These are phyloP conservation scores for Saccharomycopsis crataegensis DNA, from an alignment of 1,139 yeast genomes.

Conservation along the genomic window DNA sequence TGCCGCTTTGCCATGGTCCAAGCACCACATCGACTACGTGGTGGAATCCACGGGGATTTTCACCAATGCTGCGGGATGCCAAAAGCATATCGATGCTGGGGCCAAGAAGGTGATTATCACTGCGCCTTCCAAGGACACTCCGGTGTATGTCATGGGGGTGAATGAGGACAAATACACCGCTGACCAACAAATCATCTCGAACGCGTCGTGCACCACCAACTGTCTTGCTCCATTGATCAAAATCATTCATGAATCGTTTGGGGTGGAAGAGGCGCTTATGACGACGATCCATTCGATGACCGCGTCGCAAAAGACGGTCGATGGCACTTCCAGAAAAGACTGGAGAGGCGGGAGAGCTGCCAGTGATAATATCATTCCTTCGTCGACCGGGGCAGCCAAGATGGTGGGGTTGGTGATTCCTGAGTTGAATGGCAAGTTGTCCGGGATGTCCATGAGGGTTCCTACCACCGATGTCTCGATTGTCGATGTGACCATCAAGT, in stretches of 20 bases:
- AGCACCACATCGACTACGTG: conserved; percentile 67
- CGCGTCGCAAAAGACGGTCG: conserved; percentile 87
- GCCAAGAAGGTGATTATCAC: conserved; percentile 87
- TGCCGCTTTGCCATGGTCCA: conserved; percentile 75
- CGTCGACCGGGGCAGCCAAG: conserved; percentile 90
- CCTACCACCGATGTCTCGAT: conserved; percentile 85
- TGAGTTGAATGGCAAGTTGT: conserved; percentile 78
- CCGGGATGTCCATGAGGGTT: conserved; percentile 85
- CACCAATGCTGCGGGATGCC: conserved; percentile 72
- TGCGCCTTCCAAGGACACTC: conserved; percentile 84
- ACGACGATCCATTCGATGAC: conserved; percentile 88
- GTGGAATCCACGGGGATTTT: conserved; percentile 88
- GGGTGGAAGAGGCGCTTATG: conserved; percentile 83
- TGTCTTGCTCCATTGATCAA: conserved; percentile 86
- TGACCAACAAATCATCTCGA: conserved; percentile 66
- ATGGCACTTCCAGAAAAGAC: conserved; percentile 90
- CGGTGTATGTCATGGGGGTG: conserved; percentile 85
- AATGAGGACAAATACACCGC: conserved; percentile 66
- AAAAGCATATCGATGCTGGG: conserved; percentile 76
- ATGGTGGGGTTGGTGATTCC: conserved; percentile 91
- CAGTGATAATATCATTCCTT: conserved; percentile 83
- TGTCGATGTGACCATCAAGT: conserved; percentile 63
- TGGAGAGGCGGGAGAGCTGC: conserved; percentile 96
- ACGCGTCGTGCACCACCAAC: conserved; percentile 89
- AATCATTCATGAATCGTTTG: conserved; percentile 71